Base-by-base conservation (phyloP, 108 stramenopile genomes). In the Skeletonema grethae region DNA sequence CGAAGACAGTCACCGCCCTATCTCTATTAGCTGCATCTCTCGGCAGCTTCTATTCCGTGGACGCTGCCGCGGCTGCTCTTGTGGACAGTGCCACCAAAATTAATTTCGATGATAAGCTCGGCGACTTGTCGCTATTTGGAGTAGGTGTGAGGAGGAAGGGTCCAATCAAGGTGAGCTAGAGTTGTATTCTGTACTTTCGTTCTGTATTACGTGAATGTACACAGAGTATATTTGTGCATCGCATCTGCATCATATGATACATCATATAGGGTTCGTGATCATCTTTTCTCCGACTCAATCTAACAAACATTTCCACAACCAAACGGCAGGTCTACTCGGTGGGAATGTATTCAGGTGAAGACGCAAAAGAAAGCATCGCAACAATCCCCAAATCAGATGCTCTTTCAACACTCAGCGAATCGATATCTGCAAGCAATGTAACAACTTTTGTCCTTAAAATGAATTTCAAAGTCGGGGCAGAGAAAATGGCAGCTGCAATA, bases 401-500 rank as follows among this genome's bases (percentile, higher is more conserved):
- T 5, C 46, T 90, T 20, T 65, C 77, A 18, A 64, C 84, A 25
- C 88, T 92, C 25, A 67, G 87, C 20, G 46, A 70, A 9, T 74
- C 87, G 1, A 73, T 87, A 34, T 68, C 85, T 24, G 75, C 80
- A 41, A 71, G 73, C 25, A n/a, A 76, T 5, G 72, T 73, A 15
- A 79, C 91, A 18, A 87, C 80, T 11, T 86, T 83, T 50, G 25
- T 89, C 22, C 74, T 89, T 30, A 80, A 88, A 63, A 94, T 94
- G 93, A 90, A 89, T 70, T 90, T 94, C 75, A 89, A 89, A 73
- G 93, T 94, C 5, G 88, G 89, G 24, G 88, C 93, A 29, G 90
- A 94, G 63, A 94, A 94, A 68, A 91, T 94, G 89, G 90, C 90
- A 0, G 73, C 65, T 25, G 93, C 93, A 7, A 94, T 94, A 67